A percentile compares a stretch with the other conserved stretches of the same genome.
Evolutionary conservation across 2,329 filamentous ascomycete species (phyloP).

Genomic region (Trichoderma aggressivum): DNA sequence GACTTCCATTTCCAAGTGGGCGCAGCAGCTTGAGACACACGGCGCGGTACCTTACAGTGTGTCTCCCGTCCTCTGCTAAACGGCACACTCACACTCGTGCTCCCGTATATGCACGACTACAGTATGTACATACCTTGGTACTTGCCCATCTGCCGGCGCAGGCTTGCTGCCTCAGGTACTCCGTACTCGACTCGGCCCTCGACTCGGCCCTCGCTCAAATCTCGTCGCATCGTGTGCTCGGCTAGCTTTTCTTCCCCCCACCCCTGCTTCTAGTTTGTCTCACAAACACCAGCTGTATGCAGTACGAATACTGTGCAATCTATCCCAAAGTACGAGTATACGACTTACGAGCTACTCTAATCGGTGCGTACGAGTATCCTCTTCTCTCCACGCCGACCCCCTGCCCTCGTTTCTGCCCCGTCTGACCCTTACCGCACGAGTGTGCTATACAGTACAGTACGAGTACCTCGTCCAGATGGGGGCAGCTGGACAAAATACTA

Average conservation of each 20-base stretch:
- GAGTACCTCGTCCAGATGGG: background rate
- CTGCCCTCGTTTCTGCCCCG: background rate
- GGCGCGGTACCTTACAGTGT: background rate
- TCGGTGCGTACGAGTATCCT: background rate
- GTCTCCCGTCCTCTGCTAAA: background rate
- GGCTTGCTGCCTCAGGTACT: background rate
- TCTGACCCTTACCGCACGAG: background rate
- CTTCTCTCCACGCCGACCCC: background rate
- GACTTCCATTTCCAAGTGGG: slow-evolving; percentile 5
- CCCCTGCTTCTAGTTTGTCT: background rate
- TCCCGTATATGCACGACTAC: background rate
- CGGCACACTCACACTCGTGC: background rate
- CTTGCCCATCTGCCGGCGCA: background rate
- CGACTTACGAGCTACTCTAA: background rate
- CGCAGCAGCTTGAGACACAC: background rate
- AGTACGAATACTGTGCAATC: background rate
- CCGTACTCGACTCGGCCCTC: too few relatives aligned
- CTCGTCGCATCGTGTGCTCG: background rate
- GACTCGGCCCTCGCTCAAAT: background rate
- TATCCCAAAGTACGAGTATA: background rate
- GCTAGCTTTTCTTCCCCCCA: slow-evolving; percentile 6
- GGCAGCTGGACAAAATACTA: background rate
- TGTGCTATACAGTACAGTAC: too few relatives aligned
- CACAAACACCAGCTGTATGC: background rate
- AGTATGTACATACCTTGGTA: background rate